Percentiles rank a stretch among this genome's conserved stretches.
Conservation (phyloP, 371 early-diverging fungal genomes). For the Zopfochytrium polystomum region DNA sequence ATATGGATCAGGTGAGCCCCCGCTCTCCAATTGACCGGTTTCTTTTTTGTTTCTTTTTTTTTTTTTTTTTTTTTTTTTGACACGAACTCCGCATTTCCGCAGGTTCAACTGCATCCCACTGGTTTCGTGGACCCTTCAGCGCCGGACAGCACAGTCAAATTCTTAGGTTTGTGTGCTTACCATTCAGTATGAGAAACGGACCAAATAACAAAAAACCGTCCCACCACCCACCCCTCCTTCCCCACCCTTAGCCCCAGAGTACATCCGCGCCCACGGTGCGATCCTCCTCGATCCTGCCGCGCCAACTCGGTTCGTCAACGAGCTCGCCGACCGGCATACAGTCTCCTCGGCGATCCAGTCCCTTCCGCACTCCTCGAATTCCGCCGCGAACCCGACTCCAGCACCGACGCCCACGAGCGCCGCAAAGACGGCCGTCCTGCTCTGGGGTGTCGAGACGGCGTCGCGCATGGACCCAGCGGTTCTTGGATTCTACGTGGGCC, state of each 20-base stretch:
- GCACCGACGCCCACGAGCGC: conserved; percentile 11
- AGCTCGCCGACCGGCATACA: conserved; percentile 82
- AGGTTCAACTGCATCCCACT: conserved; percentile 92
- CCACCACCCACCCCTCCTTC: neutral
- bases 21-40: no score
- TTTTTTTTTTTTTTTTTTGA: no score
- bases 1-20: conserved; percentile 67
- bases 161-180: conserved; percentile 41
- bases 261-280: conserved; percentile 87
- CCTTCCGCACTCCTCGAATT: no score
- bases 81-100: no score
- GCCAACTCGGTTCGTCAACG: conserved; percentile 84
- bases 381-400: conserved; percentile 25
- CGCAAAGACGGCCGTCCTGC: conserved; percentile 35
- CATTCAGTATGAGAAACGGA: no score
- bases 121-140: conserved; percentile 83
- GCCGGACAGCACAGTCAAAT: conserved; percentile 53
- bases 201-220: no score
- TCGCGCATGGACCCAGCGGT: conserved; percentile 54
- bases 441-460: conserved; percentile 57
- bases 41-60: no score
- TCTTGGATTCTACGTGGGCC: conserved; percentile 59
- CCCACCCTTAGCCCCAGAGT: conserved; percentile 68
- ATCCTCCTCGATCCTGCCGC: conserved; percentile 63
- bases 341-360: conserved; percentile 87